Conservation (phyloP, 1,139 yeast species). For the Williopsis jadinii region DNA sequence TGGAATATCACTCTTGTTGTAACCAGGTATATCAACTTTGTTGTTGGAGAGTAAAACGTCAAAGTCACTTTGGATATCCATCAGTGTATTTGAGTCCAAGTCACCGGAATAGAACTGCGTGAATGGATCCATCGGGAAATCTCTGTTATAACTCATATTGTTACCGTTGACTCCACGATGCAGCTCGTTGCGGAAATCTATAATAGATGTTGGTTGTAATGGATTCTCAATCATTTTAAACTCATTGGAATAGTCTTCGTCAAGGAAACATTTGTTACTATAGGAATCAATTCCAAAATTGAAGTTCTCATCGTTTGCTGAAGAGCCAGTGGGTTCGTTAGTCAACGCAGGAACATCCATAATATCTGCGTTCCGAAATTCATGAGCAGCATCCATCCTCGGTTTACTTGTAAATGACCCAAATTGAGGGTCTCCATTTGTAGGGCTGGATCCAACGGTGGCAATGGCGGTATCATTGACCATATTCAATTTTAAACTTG, state of each 20-base stretch:
- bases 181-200: neutral
- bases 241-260: neutral
- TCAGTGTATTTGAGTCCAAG: too few species aligned
- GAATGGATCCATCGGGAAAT: too few species aligned
- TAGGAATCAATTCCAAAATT: conserved; percentile 3
- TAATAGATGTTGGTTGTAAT: neutral
- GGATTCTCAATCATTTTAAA: neutral
- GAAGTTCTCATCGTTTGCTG: conserved; percentile 15
- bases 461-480: neutral
- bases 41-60: neutral
- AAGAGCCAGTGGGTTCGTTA: neutral
- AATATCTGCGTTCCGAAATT: too few species aligned
- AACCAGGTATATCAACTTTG: neutral
- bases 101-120: too few species aligned
- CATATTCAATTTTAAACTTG: neutral
- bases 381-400: too few species aligned
- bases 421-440: neutral
- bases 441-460: neutral
- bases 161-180: too few species aligned
- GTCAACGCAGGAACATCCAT: conserved; percentile 2
- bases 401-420: too few species aligned
- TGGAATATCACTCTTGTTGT: too few species aligned
- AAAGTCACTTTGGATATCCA: neutral
- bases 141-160: too few species aligned
- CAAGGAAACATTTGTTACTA: neutral